phyloP scores from a whole-genome alignment of 257 asterid species.

The Coffea eugenioides region DNA sequence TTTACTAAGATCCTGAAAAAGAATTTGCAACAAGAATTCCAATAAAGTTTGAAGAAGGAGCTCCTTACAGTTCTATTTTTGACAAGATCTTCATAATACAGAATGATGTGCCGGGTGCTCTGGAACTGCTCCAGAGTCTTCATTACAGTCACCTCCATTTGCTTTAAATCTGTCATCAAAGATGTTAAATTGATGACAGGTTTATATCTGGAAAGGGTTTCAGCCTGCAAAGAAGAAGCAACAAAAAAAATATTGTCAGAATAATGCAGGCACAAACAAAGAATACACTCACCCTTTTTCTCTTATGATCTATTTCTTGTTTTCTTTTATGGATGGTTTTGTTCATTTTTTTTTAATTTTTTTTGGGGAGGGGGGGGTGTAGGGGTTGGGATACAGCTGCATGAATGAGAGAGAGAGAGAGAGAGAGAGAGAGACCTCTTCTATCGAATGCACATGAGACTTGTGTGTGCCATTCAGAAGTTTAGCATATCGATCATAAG shows the following conservation, averaged over 20 bases:
- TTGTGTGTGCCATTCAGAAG: constrained; percentile 46
- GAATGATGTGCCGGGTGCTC: constrained; percentile 63
- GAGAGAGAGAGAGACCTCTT: constrained; percentile 29
- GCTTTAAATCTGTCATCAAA: constrained; percentile 50
- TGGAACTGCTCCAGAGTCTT: constrained; percentile 61
- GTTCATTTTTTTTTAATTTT: too few relatives aligned
- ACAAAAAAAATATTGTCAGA: background rate
- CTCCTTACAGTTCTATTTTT: constrained; percentile 66
- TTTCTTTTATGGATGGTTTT: background rate
- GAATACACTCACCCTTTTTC: background rate
- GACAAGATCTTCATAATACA: constrained; percentile 83
- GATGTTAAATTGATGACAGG: constrained; percentile 62
- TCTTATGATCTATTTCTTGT: background rate
- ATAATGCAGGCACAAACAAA: background rate
- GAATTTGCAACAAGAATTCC: background rate
- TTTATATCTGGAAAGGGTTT: constrained; percentile 69
- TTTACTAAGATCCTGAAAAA: background rate
- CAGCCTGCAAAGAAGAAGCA: constrained; percentile 51
- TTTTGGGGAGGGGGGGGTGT: too few relatives aligned
- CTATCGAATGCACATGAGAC: constrained; percentile 41
- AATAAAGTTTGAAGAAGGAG: background rate
- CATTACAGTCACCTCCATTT: constrained; percentile 54
- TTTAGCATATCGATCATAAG: constrained; percentile 37
- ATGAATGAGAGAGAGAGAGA: background rate
- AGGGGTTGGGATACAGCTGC: too few relatives aligned